Base-by-base conservation (phyloP, 257 asterid genomes). In the Solanum piurae region DNA sequence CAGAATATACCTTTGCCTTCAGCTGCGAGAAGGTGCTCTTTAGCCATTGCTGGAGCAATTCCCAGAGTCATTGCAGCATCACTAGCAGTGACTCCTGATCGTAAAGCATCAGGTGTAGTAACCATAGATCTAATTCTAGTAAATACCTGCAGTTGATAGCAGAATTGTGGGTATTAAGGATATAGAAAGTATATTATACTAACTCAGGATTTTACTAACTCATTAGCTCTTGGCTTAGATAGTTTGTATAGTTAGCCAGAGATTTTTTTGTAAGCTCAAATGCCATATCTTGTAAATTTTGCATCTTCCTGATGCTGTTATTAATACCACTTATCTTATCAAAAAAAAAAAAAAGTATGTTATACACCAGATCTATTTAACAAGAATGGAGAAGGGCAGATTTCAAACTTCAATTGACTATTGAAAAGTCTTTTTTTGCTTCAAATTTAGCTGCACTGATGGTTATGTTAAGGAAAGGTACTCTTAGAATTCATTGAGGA, bases 11-110 rank as follows among this genome's bases (percentile, higher is more conserved):
- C 98, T 93, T 94, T 94, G 88, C 93, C 94, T 93, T 97, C 99
- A 74, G 99, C 99, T 49, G 98, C 92, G 84, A 97, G 99, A 83
- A 95, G 98, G 92, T 95, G 94, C 90, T 97, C 99, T 91, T 97
- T 97, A 18, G 99, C 99, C 95, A 97, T 93, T 86, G 98, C 98
- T 76, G 99, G 99, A 89, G 99, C 98, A 91, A 97, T 95, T 83
- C 99, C 99, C 75, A 97, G 94, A 82, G 98, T 94, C 92, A 89
- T 95, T 87, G 99, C 97, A 87, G 99, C 99, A 92, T 97, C 99
- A 92, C 94, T 94, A 25, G 99, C 96, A 92, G 98, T 95, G 87
- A 97, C 89, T 46, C 99, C 99, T 71, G 83, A 87, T 85, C 73
- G 90, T 83, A 97, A 89, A 82, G 97, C 93, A 60, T 95, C 98